Base-by-base conservation (phyloP, 257 asterid genomes). In the Buddleja alternifolia region DNA sequence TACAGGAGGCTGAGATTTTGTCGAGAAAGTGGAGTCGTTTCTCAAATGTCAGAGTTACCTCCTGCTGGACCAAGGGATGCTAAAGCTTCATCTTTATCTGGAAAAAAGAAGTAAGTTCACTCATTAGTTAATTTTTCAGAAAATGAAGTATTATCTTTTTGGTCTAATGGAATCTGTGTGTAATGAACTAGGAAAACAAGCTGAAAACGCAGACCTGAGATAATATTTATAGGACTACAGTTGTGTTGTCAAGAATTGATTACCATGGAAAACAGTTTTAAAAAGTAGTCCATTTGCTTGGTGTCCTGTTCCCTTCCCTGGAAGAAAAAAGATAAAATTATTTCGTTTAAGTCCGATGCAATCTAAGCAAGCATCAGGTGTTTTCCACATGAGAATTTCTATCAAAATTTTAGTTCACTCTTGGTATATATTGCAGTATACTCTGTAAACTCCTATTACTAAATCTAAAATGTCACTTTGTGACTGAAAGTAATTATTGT, bases 1-100 rank as follows among this genome's bases (percentile, higher is more conserved):
- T 83, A 75, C 80, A 78, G 85, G 85, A 71, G 63, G 73, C 63
- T 70, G 74, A 56, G 74, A 70, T 73, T 67, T 70, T 56, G 58
- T 73, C 54, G 4, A 16, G 72, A 76, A 71, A 77, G 63, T 51
- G 80, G 78, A 73, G 76, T 70, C 61, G 51, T 77, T 71, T 70
- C 75, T 78, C 93, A 73, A 79, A 91, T 88, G 97, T 78, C 95
- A 53, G 82, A 73, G 79, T 70, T 86, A 74, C 70, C 84, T 70
- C 54, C 78, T 70, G 75, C 70, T 75, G 81, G 82, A 70, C 10
- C 63, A 44, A 72, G 78, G 77, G 79, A 57, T 59, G 46, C 51
- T 66, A 84, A 71, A 45, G 68, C 75, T 76, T 63, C 89, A 70
- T 73, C 84, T 75, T 63, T 75, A 70, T 75, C 84, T 68, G 81